Conservation (phyloP, 768 basidiomycete genomes). For the Boletus huronensis region DNA sequence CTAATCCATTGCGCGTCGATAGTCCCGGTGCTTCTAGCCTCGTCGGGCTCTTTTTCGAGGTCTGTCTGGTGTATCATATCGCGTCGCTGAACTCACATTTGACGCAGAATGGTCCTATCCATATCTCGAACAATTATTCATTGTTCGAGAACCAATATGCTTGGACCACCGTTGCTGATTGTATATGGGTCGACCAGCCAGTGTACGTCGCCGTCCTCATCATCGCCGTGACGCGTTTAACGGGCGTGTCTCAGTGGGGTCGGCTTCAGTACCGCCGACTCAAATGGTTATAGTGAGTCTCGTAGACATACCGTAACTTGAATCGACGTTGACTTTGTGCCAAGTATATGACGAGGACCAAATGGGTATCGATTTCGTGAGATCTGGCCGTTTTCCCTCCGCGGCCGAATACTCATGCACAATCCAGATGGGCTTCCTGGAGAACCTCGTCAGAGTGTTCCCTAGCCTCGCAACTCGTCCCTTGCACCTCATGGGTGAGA, state of each 20-base stretch:
- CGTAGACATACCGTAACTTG: not conserved
- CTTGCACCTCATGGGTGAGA: constrained; percentile 67
- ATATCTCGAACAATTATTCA: constrained; percentile 49
- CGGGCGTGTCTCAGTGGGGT: constrained; percentile 40
- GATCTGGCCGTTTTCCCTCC: constrained; percentile 16
- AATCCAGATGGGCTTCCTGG: constrained; percentile 63
- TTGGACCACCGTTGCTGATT: constrained; percentile 61
- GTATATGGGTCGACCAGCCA: constrained; percentile 73
- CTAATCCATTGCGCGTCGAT: not conserved
- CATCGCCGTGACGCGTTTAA: not conserved
- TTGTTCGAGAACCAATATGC: constrained; percentile 49
- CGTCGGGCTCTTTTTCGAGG: constrained; percentile 61
- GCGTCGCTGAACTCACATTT: not conserved
- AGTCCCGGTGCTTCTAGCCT: constrained; percentile 72
- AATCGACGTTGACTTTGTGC: constrained; percentile 11
- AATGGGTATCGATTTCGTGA: constrained; percentile 50
- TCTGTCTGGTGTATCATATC: constrained; percentile 22
- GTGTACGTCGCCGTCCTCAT: constrained; percentile 36
- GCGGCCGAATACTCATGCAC: constrained; percentile 1
- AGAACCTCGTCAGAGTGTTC: constrained; percentile 71
- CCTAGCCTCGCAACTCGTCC: constrained; percentile 65
- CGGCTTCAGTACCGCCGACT: constrained; percentile 64
- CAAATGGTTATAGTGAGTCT: constrained; percentile 52
- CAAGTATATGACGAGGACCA: constrained; percentile 60
- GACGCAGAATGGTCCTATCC: constrained; percentile 67